Evolutionary conservation across 306 rosid genomes (phyloP).

Genomic region (Prunus mume): DNA sequence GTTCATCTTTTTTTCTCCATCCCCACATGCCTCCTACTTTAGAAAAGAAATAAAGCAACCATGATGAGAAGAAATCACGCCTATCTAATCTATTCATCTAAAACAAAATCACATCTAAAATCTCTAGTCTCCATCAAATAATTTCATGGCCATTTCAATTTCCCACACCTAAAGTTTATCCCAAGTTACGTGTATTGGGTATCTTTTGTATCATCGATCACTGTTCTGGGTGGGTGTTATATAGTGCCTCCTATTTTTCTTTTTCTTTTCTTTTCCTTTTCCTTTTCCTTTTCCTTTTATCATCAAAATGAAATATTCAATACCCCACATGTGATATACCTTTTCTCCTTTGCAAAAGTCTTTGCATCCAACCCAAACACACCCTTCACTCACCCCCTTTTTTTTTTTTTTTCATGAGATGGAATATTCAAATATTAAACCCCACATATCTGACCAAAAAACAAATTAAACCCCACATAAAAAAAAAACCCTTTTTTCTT

Average conservation of each 20-base stretch:
- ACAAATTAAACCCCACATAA: constrained; percentile 3
- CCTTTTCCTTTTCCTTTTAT: not conserved
- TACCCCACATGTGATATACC: constrained; percentile 2
- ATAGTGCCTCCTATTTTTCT: not conserved
- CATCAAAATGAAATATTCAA: constrained; percentile 5
- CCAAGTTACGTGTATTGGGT: not conserved
- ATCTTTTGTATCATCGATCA: constrained; percentile 5
- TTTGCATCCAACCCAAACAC: not conserved
- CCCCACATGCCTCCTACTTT: constrained; percentile 20
- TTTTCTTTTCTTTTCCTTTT: not conserved
- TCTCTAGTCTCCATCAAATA: not conserved
- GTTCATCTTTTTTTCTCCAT: not conserved
- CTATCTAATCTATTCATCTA: not conserved
- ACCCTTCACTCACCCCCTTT: not conserved
- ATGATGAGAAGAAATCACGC: constrained; percentile 4
- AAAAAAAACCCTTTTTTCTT: not conserved
- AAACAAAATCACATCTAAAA: not conserved
- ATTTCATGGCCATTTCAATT: not conserved
- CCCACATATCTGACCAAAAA: constrained; percentile 5
- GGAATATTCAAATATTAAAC: constrained; percentile 9
- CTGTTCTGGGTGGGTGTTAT: constrained; percentile 5
- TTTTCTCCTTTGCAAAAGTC: constrained; percentile 2
- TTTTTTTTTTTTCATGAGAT: not conserved
- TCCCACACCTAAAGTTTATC: not conserved
- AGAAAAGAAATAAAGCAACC: constrained; percentile 4